These are phyloP conservation scores for Ormosia emarginata DNA, from an alignment of 306 rosid genomes.

Conservation along the genomic window DNA sequence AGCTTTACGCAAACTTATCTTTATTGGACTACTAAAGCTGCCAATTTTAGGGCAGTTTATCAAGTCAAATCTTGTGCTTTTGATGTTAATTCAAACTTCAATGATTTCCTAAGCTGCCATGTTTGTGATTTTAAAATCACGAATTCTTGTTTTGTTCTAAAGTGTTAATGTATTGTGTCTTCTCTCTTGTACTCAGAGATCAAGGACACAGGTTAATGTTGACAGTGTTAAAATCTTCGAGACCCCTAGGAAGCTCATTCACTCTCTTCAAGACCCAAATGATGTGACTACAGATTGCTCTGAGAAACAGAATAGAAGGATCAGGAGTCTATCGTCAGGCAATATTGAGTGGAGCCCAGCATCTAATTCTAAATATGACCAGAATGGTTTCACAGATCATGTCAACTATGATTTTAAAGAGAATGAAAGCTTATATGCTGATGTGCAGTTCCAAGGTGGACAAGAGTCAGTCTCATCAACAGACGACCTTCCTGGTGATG, in stretches of 20 bases:
- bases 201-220: conserved; percentile 29
- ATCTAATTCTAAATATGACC: conserved; percentile 36
- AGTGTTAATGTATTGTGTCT: neutral
- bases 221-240: conserved; percentile 46
- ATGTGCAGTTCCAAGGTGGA: conserved; percentile 44
- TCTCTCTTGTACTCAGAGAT: conserved; percentile 49
- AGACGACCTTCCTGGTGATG: conserved; percentile 34
- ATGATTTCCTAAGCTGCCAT: neutral
- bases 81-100: neutral
- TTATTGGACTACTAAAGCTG: neutral
- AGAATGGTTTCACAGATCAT: conserved; percentile 24
- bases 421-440: conserved; percentile 36
- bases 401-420: conserved; percentile 27
- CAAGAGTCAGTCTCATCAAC: conserved; percentile 76
- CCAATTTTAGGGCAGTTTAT: neutral
- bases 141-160: neutral
- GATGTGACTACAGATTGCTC: conserved; percentile 42
- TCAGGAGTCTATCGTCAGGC: conserved; percentile 53
- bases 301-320: conserved; percentile 33
- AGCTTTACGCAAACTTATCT: neutral
- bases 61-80: neutral
- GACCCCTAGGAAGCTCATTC: conserved; percentile 76
- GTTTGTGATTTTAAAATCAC: neutral
- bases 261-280: conserved; percentile 67
- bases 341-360: conserved; percentile 54